phyloP scores from a whole-genome alignment of 1,139 yeast genomes.

The Suhomyces wounanorum region DNA sequence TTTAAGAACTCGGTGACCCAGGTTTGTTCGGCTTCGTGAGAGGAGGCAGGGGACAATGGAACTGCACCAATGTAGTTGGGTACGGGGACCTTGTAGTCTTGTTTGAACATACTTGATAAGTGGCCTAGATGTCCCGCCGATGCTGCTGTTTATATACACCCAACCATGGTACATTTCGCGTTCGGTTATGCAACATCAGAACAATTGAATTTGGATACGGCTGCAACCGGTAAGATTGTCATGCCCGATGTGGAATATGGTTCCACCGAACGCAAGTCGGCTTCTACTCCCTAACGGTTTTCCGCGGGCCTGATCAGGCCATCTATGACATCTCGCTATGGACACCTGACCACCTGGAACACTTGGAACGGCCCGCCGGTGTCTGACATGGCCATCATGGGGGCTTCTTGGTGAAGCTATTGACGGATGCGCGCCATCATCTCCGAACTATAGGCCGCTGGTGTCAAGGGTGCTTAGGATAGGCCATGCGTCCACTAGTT shows the following conservation, averaged over 20 bases:
- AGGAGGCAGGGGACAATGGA: constrained; percentile 21
- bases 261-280: constrained; percentile 3
- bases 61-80: constrained; percentile 11
- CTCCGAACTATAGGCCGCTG: too few species aligned
- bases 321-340: not conserved
- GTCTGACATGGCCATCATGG: too few species aligned
- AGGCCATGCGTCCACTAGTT: not conserved
- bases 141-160: constrained; percentile 1
- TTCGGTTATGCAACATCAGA: not conserved
- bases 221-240: constrained; percentile 6
- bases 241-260: constrained; percentile 1
- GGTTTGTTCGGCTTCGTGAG: constrained; percentile 15
- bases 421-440: not conserved
- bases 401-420: not conserved
- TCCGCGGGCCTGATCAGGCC: constrained; percentile 6
- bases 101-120: constrained; percentile 2
- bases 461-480: too few species aligned
- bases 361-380: not conserved
- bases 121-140: not conserved
- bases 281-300: constrained; percentile 3
- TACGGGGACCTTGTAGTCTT: not conserved
- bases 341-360: constrained; percentile 2
- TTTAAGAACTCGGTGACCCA: constrained; percentile 27
- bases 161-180: not conserved
- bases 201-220: constrained; percentile 1